Base-by-base conservation (phyloP, 495 filamentous ascomycete species). In the Peziza echinospora region DNA sequence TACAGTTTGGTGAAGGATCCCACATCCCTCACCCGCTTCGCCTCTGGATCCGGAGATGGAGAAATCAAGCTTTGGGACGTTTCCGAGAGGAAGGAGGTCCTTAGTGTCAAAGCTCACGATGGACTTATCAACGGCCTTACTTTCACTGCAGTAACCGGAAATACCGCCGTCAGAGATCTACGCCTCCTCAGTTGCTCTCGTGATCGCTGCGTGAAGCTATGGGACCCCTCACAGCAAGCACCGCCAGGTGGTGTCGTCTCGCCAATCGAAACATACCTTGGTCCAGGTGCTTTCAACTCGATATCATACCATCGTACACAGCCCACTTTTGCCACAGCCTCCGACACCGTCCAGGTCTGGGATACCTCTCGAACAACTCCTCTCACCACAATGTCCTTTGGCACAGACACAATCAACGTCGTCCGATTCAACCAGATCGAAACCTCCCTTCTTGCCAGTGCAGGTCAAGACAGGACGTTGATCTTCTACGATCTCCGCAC, bases 11-110 rank as follows among this genome's bases (percentile, higher is more conserved):
- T 76, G 11, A 82, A 82, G 52, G 78, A 83, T 52, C 76, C 75
- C 3, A 67, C 72, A 51, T 75, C 73, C 3, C 62, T 85, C 24
- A 71, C 79, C 45, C 66, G 73, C 40, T 71, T 91, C 55, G 79
- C 83, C 8, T 84, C 78, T 47, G 82, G 82, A 22, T 80, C 76
- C 49, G 83, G 82, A 45, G 82, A 86, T 55, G 85, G 86, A 48
- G 73, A 93, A 11, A 71, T 94, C 37, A 97, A 96, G 60, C 81
- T 93, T 37, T 97, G 91, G 89, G 77, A 89, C 61, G 65, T 97
- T 47, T 72, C 78, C 3, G 80, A 71, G 23, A 67, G 77, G 37
- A 78, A 81, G 24, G 83, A 94, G 54, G 66, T 80, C 13, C 91
- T 84, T 76, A 70, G 82, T 26, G 76, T 75, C 0, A 73, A 80